Base-by-base conservation (phyloP, 2,329 filamentous ascomycete species). In the Botrytis aclada region DNA sequence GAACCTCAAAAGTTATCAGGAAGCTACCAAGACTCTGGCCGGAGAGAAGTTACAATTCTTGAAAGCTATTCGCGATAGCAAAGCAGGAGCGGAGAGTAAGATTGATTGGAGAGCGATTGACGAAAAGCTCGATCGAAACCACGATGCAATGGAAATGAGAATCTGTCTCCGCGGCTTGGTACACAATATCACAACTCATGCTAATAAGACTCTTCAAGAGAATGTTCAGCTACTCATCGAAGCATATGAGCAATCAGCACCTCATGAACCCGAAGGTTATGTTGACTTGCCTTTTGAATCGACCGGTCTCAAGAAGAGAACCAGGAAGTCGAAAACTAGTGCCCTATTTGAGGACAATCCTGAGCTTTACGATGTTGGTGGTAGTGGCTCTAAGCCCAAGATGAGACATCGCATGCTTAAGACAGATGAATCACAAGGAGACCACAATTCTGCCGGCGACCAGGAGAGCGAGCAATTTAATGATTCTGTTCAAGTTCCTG, bases 81-180 rank as follows among this genome's bases (percentile, higher is more conserved):
- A 81, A 2, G 84, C 82, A 1, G 77, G 79, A 14, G 79, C 74
- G 1, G 87, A 88, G 69, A 76, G 78, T 14, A 85, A 84, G 64
- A 87, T 89, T 58, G 83, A 83, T 0, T 89, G 88, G 88, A 76
- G 78, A 51, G 81, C 78, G 37, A 78, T 88, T 39, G 82, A 85
- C 71, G 82, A 83, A 56, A 75, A 79, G 9, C 84, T 83, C 70
- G 81, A 83, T 58, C 77, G 77, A n/a, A 81, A 79, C 45, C 85
- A 83, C 80, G 76, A 74, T 41, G 72, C 73, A 18, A 77, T 78
- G 69, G 77, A 78, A 37, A 70, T 78, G 47, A 80, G 77, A 64
- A 67, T 79, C 37, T 79, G 77, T 43, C 81, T 77, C 73, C 71
- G 74, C 54, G 76, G 75, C 37, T 74, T 82, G 10, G 79, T 77